Conservation (phyloP, 805 yeast genomes). For the Hanseniaspora meyeri region DNA sequence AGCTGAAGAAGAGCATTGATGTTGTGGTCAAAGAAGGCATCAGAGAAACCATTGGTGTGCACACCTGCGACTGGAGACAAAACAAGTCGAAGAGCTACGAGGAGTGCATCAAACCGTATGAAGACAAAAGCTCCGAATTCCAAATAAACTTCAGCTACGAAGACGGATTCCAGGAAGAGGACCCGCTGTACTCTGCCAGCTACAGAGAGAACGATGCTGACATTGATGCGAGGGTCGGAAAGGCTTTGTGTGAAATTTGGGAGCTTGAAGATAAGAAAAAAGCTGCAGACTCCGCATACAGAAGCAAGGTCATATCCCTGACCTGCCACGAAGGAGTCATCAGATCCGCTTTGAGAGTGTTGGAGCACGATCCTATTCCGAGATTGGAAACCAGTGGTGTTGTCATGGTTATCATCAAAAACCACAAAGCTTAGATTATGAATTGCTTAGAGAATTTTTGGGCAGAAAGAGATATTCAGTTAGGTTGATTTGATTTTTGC, state of each 20-base stretch:
- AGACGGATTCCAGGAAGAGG: slow-evolving; percentile 39
- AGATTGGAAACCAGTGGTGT: slow-evolving; percentile 51
- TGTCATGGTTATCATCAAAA: slow-evolving; percentile 42
- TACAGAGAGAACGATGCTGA: slow-evolving; percentile 39
- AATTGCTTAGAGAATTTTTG: no score
- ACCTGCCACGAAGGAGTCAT: slow-evolving; percentile 56
- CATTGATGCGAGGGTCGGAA: slow-evolving; percentile 38
- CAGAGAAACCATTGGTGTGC: slow-evolving; percentile 50
- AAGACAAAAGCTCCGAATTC: slow-evolving; percentile 16
- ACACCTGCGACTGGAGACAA: slow-evolving; percentile 47
- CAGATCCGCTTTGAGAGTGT: slow-evolving; percentile 37
- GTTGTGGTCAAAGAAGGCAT: slow-evolving; percentile 33
- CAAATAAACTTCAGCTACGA: slow-evolving; percentile 32
- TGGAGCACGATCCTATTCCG: slow-evolving; percentile 44
- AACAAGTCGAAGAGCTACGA: slow-evolving; percentile 28
- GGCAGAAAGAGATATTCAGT: no score
- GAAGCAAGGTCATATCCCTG: slow-evolving; percentile 31
- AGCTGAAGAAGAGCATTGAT: slow-evolving; percentile 7
- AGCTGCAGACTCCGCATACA: neutral
- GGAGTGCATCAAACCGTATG: slow-evolving; percentile 19
- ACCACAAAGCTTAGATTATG: neutral
- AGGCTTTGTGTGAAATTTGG: slow-evolving; percentile 31
- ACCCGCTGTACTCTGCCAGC: slow-evolving; percentile 33
- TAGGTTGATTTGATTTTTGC: no score
- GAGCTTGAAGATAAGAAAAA: slow-evolving; percentile 15